Evolutionary conservation across 2,329 filamentous ascomycete genomes (phyloP), one percentile per base, ranked within the genome.

Genomic region (Zymoseptoria ardabiliae): DNA sequence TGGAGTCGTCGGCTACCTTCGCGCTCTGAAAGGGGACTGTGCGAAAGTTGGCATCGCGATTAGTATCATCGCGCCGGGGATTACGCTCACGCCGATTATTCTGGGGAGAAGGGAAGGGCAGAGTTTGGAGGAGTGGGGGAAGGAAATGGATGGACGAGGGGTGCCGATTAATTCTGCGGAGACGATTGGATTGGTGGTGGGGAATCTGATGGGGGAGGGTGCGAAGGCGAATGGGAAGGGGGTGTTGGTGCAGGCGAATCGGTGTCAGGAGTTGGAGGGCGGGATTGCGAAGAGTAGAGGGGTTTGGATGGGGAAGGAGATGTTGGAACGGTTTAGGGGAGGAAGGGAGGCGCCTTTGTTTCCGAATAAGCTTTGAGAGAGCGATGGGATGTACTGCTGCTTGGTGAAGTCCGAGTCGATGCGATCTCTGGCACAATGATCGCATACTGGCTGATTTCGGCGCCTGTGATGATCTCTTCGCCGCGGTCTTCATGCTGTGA

Each of bases 301-400:
- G 61, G 64, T 66, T 53, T 81, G 79, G 79, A 79, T 81, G 78
- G 73, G 77, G 0, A 76, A 74, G 62, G 78, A 81, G 66, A 80
- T 80, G 78, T 67, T 81, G 69, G 73, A 75, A 10, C 63, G 79
- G 65, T 81, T 81, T 59, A 67, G 77, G 48, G 75, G 77, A 21
- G 78, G 78, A 2, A 71, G 78, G 53, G 65, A 65, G 58, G 69
- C 68, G 13, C 68, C 69, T 3, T 53, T 71, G 58, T 71, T 71
- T 56, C 69, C 69, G 9, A 70, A 71, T 50, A 70, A 71, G 63
- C 58, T 71, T 55, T 71, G 55, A 55, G 48, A 10, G 30, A 5
- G 35, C 3, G 35, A 41, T 4, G 23, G 35, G 11, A 5, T 41
- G 35, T 13, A 11, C 17, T 41, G 35, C 35, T 41, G 10, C 8